phyloP scores from a whole-genome alignment of 345 rosid genomes.

The Cardamine chenopodiifolia region DNA sequence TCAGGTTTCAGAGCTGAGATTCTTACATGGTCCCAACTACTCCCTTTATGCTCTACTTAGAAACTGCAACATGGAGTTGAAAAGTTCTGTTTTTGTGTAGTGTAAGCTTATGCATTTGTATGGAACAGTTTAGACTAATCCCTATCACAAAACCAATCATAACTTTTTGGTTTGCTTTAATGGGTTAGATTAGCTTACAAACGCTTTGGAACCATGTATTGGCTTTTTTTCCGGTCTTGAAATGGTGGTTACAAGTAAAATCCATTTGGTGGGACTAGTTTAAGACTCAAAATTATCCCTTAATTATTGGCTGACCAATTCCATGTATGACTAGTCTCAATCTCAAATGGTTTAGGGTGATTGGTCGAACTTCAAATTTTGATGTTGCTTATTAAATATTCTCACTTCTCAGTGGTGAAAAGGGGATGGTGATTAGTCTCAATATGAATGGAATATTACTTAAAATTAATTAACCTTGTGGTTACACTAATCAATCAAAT shows the following conservation, averaged over 20 bases:
- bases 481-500: constrained; percentile 25
- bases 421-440: neutral
- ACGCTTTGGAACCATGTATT: constrained; percentile 36
- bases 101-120: constrained; percentile 17
- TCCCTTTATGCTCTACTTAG: constrained; percentile 29
- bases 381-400: constrained; percentile 20
- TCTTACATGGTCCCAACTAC: constrained; percentile 4
- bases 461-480: constrained; percentile 1
- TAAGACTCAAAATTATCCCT: constrained; percentile 18
- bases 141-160: constrained; percentile 12
- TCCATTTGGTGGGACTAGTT: constrained; percentile 27
- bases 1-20: constrained; percentile 7
- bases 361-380: neutral
- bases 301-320: constrained; percentile 12
- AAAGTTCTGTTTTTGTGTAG: constrained; percentile 22
- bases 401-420: constrained; percentile 1
- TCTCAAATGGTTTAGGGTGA: neutral
- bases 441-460: neutral
- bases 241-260: constrained; percentile 37
- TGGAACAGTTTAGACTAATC: constrained; percentile 31
- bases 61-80: constrained; percentile 13
- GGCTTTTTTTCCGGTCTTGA: constrained; percentile 13
- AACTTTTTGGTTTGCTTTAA: neutral
- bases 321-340: neutral
- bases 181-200: constrained; percentile 41